Base-by-base conservation (phyloP, 1,139 yeast genomes). In the Scheffersomyces titani region DNA sequence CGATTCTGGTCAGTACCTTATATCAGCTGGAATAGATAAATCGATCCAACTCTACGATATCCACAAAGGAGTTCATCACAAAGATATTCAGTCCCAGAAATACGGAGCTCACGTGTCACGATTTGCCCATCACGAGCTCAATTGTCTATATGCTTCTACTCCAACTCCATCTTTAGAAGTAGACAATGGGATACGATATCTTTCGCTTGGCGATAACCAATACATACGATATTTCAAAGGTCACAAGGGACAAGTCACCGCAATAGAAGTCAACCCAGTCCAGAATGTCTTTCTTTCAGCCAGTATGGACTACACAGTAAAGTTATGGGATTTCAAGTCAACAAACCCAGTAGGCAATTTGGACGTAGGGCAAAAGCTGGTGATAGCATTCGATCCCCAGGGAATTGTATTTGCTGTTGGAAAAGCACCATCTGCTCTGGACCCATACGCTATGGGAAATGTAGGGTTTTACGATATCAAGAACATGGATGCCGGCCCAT, bases 81-180 rank as follows among this genome's bases (percentile, higher is more conserved):
- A 85, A 61, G 86, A 92, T 6, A 82, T 91, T 5, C 89, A 86
- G 61, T 88, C 96, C 22, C 94, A 92, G 72, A 94, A 94, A 68
- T 94, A 94, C 65, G 99, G 99, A 0, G 92, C 93, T 57, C 92
- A 91, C 67, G 74, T 91, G 49, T 98, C 97, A 1, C 80, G 87
- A 52, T 94, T 94, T 70, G 88, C 97, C 0, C 97, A 92, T 66
- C 81, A 83, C 51, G 88, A 86, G 50, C 81, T 86, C 56, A 86
- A 89, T 63, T 88, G 96, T 65, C 77, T 94, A 4, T 92, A 90
- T 68, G 93, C 97, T 0, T 89, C 97, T 3, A 91, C 98, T 0
- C 82, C 82, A 2, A 61, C 63, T 2, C 65, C 65, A 4, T 64
- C 60, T 11, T 57, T 59, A 4, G 69, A 65, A 19, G 86, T 78